A percentile compares a stretch with the other conserved stretches of the same genome.
phyloP scores from a whole-genome alignment of 2,329 filamentous ascomycete genomes.

The Parascedosporium putredinis region DNA sequence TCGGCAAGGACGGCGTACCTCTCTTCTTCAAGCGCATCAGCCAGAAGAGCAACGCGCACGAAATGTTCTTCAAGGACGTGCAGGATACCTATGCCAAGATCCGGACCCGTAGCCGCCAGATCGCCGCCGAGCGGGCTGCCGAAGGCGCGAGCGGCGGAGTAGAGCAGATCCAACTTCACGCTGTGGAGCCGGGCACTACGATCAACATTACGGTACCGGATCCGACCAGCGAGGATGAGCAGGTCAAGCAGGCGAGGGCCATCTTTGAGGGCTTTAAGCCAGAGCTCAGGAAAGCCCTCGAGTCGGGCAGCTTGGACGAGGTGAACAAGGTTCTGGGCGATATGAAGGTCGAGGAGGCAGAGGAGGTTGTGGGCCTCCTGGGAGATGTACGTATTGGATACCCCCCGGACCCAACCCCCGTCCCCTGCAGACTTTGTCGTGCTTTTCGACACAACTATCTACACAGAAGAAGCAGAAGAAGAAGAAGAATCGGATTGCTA shows the following conservation, averaged over 20 bases:
- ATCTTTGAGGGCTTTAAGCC: constrained; percentile 79
- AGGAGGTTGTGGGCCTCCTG: constrained; percentile 71
- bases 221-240: constrained; percentile 54
- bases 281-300: constrained; percentile 70
- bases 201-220: constrained; percentile 82
- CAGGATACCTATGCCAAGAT: constrained; percentile 79
- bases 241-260: constrained; percentile 51
- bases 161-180: constrained; percentile 95
- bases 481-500: too few species aligned
- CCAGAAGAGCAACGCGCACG: constrained; percentile 74
- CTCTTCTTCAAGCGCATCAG: constrained; percentile 96
- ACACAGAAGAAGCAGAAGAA: too few species aligned
- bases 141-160: constrained; percentile 54
- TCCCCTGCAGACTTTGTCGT: too few species aligned
- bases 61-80: constrained; percentile 88
- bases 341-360: constrained; percentile 81
- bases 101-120: constrained; percentile 62
- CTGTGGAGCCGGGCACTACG: constrained; percentile 83
- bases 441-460: too few species aligned
- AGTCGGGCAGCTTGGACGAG: constrained; percentile 73
- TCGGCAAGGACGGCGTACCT: constrained; percentile 78
- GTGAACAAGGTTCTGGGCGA: constrained; percentile 55
- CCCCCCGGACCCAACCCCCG: neutral
- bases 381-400: constrained; percentile 45
- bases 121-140: constrained; percentile 44